Conservation (phyloP, 768 basidiomycete species). For the Suillus luteus region DNA sequence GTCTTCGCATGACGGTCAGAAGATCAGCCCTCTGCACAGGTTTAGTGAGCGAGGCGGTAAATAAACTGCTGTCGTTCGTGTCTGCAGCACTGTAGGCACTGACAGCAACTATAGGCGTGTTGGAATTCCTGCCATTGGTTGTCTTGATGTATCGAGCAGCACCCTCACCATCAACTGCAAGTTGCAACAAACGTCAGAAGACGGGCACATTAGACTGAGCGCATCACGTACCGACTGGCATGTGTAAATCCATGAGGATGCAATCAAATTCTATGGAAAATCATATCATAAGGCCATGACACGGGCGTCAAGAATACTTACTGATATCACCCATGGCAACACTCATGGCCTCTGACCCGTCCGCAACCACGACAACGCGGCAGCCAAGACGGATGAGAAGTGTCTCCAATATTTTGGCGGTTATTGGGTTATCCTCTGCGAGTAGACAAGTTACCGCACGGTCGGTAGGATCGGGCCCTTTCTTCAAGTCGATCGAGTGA, state of each 20-base stretch:
- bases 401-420: conserved; percentile 96
- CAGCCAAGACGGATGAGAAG: conserved; percentile 92
- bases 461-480: conserved; percentile 77
- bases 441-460: conserved; percentile 91
- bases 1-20: conserved; percentile 75
- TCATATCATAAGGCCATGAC: conserved; percentile 13
- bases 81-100: conserved; percentile 84
- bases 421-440: conserved; percentile 98
- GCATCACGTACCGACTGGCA: conserved; percentile 79
- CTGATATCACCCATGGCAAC: conserved; percentile 98
- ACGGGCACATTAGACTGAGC: neutral
- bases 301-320: conserved; percentile 44
- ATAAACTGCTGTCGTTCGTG: conserved; percentile 65
- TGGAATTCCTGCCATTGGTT: conserved; percentile 92
- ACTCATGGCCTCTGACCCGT: conserved; percentile 96
- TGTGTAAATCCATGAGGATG: conserved; percentile 93
- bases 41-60: conserved; percentile 83
- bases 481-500: conserved; percentile 79
- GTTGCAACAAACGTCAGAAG: conserved; percentile 28
- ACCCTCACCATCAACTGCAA: conserved; percentile 87
- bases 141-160: conserved; percentile 97
- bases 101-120: conserved; percentile 89
- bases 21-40: conserved; percentile 89
- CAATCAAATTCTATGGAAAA: conserved; percentile 80
- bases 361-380: conserved; percentile 91